These are phyloP conservation scores for Fomes fomentarius DNA, from an alignment of 1,284 basidiomycete species.

Conservation along the genomic window DNA sequence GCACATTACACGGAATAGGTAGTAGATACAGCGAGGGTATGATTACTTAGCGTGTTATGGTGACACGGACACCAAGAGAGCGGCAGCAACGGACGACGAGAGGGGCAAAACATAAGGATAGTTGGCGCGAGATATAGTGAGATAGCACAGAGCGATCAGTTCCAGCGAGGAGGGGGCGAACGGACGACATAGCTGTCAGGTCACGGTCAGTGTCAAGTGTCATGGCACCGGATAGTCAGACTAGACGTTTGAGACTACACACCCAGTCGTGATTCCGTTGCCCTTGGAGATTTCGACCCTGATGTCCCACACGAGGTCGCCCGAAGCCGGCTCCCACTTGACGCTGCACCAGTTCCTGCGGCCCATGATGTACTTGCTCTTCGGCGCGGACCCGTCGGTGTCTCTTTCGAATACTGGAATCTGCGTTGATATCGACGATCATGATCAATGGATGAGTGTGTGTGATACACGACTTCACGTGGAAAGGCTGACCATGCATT, in stretches of 20 bases:
- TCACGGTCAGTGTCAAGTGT: not conserved
- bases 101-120: constrained; percentile 19
- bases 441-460: too few relatives aligned
- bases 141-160: constrained; percentile 15
- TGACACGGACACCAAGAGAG: constrained; percentile 1
- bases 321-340: constrained; percentile 58
- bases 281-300: constrained; percentile 88
- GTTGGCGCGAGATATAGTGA: not conserved
- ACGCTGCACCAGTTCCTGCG: constrained; percentile 91
- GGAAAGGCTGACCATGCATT: constrained; percentile 69
- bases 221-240: too few relatives aligned
- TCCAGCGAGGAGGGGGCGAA: constrained; percentile 56
- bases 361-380: constrained; percentile 84
- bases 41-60: too few relatives aligned
- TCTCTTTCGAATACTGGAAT: constrained; percentile 81
- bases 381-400: constrained; percentile 68
- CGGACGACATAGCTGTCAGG: constrained; percentile 35
- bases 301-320: constrained; percentile 85
- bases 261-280: constrained; percentile 77
- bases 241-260: constrained; percentile 27
- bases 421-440: too few relatives aligned
- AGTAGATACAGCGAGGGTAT: constrained; percentile 25
- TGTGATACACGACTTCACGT: too few relatives aligned
- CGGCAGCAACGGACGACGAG: constrained; percentile 3
- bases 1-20: constrained; percentile 13